phyloP scores from a whole-genome alignment of 257 asterid species.

The Solanum habrochaites region DNA sequence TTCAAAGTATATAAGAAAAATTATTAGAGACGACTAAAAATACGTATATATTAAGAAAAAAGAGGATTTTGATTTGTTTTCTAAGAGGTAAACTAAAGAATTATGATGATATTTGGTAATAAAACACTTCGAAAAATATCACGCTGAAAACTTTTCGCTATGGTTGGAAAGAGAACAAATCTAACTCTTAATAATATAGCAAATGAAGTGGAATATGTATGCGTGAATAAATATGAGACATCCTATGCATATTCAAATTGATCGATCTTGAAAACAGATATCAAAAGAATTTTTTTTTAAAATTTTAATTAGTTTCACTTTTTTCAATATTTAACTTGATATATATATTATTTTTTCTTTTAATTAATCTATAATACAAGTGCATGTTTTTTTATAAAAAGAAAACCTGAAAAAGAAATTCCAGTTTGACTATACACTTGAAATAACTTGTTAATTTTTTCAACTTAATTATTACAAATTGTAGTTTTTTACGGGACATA shows the following conservation, averaged over 20 bases:
- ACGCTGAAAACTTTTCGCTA: background rate
- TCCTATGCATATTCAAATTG: background rate
- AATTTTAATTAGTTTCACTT: background rate
- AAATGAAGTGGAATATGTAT: background rate
- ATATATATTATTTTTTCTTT: background rate
- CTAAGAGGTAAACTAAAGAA: background rate
- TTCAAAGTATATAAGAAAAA: background rate
- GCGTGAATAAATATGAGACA: background rate
- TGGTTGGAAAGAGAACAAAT: background rate
- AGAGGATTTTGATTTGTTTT: background rate
- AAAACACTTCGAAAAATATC: background rate
- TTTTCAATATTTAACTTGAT: background rate
- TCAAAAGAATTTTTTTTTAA: background rate
- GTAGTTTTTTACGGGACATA: background rate
- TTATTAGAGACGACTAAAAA: background rate
- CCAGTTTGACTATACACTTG: background rate
- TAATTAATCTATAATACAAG: no score
- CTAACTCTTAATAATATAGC: background rate
- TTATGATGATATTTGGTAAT: background rate
- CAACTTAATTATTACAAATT: background rate
- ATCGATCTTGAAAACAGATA: background rate
- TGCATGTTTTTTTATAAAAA: no score
- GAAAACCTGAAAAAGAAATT: background rate
- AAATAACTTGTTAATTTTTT: background rate
- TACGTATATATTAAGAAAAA: background rate